Evolutionary conservation across 164 flowering plant species (phyloP).

Genomic region (Annona squamosa): DNA sequence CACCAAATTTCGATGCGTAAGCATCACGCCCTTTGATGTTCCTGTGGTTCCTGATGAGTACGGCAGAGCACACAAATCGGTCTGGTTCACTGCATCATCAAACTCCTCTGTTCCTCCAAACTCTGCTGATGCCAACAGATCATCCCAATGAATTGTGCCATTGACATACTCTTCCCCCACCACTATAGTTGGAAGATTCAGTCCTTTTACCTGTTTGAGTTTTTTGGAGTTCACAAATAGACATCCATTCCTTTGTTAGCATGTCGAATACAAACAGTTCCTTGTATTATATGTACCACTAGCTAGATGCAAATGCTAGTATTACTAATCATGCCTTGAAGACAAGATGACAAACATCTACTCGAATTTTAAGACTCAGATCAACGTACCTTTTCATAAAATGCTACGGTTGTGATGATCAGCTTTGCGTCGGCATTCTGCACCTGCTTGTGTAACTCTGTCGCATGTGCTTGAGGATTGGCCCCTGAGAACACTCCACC

Average conservation of each 20-base stretch:
- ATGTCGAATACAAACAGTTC: too few species aligned
- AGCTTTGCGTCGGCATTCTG: conserved; percentile 66
- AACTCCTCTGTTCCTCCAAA: conserved; percentile 25
- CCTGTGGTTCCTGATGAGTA: conserved; percentile 99
- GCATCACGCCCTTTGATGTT: conserved; percentile 86
- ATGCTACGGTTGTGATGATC: conserved; percentile 52
- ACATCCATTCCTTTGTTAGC: too few species aligned
- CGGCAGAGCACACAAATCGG: conserved; percentile 87
- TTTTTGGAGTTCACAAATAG: not conserved
- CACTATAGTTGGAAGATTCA: conserved; percentile 51
- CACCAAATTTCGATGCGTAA: conserved; percentile 74
- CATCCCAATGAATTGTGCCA: conserved; percentile 57
- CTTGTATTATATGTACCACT: too few species aligned
- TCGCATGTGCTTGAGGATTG: conserved; percentile 61
- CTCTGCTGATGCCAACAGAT: conserved; percentile 64
- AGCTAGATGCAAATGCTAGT: too few species aligned
- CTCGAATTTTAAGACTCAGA: not conserved
- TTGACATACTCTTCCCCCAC: conserved; percentile 50
- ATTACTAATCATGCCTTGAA: too few species aligned
- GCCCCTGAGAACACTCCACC: conserved; percentile 93
- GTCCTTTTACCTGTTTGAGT: conserved; percentile 51
- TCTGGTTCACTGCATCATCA: conserved; percentile 34
- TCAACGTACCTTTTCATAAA: conserved; percentile 57
- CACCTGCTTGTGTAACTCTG: conserved; percentile 79
- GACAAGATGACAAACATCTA: too few species aligned